A percentile compares a stretch with the other conserved stretches of the same genome.
Conservation (phyloP, 306 rosid genomes). For the Gillenia trifoliata region DNA sequence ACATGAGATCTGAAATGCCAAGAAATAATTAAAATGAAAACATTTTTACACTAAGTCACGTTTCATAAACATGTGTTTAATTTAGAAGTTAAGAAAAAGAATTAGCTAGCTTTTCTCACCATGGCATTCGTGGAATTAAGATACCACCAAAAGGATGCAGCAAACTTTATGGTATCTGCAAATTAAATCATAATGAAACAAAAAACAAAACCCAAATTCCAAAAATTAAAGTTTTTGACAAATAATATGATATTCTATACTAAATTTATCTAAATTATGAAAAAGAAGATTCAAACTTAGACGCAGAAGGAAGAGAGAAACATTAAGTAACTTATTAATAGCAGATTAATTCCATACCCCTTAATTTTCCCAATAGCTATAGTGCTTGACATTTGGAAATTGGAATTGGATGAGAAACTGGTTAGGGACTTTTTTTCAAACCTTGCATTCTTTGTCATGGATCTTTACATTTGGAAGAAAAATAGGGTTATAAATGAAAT, state of each 20-base stretch:
- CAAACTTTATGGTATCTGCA: neutral
- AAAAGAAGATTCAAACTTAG: no score
- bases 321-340: neutral
- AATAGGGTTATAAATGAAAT: neutral
- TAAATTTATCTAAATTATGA: no score
- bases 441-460: no score
- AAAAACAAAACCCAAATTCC: neutral
- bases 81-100: neutral
- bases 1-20: neutral
- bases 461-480: neutral
- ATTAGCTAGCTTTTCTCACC: neutral
- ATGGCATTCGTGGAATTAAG: conserved; percentile 12
- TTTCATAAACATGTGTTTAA: neutral
- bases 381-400: neutral
- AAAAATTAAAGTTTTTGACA: no score
- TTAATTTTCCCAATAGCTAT: neutral
- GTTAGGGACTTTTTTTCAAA: no score
- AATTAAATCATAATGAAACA: neutral
- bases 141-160: conserved; percentile 2
- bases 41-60: neutral
- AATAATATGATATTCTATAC: no score
- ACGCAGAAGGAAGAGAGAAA: neutral
- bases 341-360: neutral
- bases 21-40: neutral
- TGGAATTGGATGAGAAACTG: no score